Evolutionary conservation across 257 asterid species (phyloP).

Genomic region (Capsicum baccatum): DNA sequence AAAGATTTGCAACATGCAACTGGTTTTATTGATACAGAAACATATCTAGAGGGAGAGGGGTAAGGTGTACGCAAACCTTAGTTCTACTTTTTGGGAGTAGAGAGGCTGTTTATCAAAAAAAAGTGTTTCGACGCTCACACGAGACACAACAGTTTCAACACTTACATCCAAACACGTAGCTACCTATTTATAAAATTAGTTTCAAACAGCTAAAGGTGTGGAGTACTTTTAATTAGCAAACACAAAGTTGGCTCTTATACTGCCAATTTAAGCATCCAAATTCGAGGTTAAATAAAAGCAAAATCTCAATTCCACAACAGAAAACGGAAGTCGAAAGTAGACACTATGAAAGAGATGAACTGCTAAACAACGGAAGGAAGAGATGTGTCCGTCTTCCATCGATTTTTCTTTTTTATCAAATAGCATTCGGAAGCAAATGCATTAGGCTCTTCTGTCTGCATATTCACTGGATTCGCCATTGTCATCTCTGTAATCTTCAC

Average conservation of each 20-base stretch:
- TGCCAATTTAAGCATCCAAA: neutral
- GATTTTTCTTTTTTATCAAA: neutral
- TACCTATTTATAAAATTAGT: neutral
- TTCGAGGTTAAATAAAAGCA: neutral
- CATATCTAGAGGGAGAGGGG: no score
- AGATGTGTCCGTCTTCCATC: neutral
- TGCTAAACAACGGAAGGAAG: neutral
- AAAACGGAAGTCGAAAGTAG: neutral
- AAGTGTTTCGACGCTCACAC: no score
- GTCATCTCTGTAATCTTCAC: conserved; percentile 38
- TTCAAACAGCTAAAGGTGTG: neutral
- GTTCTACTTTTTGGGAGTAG: no score
- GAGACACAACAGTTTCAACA: neutral
- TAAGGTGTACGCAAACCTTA: no score
- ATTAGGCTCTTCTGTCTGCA: conserved; percentile 54
- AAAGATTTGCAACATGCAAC: neutral
- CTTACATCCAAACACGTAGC: neutral
- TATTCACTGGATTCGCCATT: conserved; percentile 39
- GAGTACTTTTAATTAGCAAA: neutral
- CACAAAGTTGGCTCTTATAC: conserved; percentile 9
- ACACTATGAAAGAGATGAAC: neutral
- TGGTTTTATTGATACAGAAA: no score
- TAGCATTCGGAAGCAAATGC: neutral
- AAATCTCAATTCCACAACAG: neutral
- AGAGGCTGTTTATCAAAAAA: no score